Evolutionary conservation across 2,329 filamentous ascomycete species (phyloP).

Genomic region (Aspergillus sp.): DNA sequence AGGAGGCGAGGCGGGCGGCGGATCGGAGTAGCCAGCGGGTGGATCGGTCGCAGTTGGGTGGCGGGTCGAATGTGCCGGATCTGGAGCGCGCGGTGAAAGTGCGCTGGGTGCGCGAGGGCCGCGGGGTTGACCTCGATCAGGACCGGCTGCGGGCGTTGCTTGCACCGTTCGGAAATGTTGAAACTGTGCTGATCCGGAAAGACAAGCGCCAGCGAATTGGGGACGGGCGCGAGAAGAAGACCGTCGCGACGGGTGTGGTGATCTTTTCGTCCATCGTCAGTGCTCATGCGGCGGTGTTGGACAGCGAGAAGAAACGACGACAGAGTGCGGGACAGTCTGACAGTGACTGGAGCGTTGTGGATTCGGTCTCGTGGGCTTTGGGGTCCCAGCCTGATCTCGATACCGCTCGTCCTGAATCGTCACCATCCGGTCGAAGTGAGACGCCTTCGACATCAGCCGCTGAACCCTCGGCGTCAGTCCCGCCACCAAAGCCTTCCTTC

Average conservation of each 20-base stretch:
- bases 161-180: conserved; percentile 55
- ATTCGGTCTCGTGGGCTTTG: conserved; percentile 56
- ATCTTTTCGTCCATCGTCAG: conserved; percentile 59
- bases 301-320: conserved; percentile 42
- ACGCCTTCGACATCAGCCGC: conserved; percentile 22
- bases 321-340: conserved; percentile 27
- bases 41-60: conserved; percentile 33
- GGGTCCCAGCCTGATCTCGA: conserved; percentile 52
- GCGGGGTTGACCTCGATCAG: conserved; percentile 47
- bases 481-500: conserved; percentile 27
- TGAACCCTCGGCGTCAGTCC: conserved; percentile 10
- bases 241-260: conserved; percentile 54
- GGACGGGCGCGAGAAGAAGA: conserved; percentile 51
- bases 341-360: conserved; percentile 49
- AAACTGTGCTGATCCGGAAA: conserved; percentile 54
- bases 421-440: conserved; percentile 14
- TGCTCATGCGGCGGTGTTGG: conserved; percentile 56
- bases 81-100: conserved; percentile 59
- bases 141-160: conserved; percentile 50
- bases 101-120: conserved; percentile 53
- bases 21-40: conserved; percentile 32
- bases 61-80: conserved; percentile 48
- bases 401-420: conserved; percentile 7
- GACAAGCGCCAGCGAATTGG: conserved; percentile 55
- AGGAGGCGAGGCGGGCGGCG: conserved; percentile 41